Conservation (phyloP, 148 eudicot genomes). For the Cornus suecica region DNA sequence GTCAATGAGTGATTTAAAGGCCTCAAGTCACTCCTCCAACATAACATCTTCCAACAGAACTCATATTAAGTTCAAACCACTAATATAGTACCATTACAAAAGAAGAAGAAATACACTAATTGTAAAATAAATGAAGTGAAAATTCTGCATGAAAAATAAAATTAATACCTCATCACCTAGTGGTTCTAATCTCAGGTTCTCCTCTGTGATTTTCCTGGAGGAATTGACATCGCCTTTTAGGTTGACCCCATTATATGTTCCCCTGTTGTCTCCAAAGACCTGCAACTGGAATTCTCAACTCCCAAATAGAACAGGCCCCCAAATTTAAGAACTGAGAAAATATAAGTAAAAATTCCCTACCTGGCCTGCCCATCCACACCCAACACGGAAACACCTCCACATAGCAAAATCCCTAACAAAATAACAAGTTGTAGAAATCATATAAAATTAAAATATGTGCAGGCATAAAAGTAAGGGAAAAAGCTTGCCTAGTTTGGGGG, state of each 20-base stretch:
- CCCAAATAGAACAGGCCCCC: slow-evolving; percentile 5
- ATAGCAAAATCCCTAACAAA: slow-evolving; percentile 38
- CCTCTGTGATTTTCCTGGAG: slow-evolving; percentile 16
- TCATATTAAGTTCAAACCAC: no score
- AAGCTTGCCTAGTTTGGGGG: slow-evolving; percentile 21
- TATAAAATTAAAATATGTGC: background rate
- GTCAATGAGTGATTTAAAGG: no score
- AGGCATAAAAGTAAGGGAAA: background rate
- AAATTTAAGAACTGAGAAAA: background rate
- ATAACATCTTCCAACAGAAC: no score
- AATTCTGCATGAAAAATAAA: background rate
- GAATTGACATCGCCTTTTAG: slow-evolving; percentile 11
- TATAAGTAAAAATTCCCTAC: slow-evolving; percentile 20
- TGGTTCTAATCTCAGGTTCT: slow-evolving; percentile 27
- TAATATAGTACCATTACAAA: background rate
- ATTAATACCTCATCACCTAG: slow-evolving; percentile 35
- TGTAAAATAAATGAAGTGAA: background rate
- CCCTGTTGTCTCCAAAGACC: slow-evolving; percentile 29
- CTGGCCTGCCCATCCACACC: slow-evolving; percentile 52
- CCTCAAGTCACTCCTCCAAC: no score
- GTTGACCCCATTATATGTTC: slow-evolving; percentile 10
- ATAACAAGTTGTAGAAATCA: background rate
- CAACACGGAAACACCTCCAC: slow-evolving; percentile 42
- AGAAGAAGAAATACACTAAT: background rate
- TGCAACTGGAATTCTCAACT: slow-evolving; percentile 27